Evolutionary conservation across 495 filamentous ascomycete species (phyloP).

Genomic region (Aspergillus ellipticus): DNA sequence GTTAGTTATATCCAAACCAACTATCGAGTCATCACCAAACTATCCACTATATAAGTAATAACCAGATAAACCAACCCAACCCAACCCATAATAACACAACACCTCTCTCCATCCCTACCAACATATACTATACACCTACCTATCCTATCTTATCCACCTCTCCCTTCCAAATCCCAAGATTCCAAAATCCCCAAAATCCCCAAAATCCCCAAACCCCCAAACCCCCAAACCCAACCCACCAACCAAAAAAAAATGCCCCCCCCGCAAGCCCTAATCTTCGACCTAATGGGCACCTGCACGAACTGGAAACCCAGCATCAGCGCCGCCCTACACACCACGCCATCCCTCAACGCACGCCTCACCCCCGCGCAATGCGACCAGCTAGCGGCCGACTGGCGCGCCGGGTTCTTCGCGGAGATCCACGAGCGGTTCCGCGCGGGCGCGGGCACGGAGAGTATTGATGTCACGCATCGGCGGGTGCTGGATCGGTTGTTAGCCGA

Average conservation of each 20-base stretch:
- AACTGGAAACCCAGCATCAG: conserved; percentile 38
- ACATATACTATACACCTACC: too few relatives aligned
- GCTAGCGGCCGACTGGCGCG: conserved; percentile 48
- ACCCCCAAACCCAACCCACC: not conserved
- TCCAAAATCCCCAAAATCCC: conserved; percentile 7
- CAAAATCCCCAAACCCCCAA: conserved; percentile 37
- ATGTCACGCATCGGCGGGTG: conserved; percentile 38
- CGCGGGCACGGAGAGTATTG: conserved; percentile 45
- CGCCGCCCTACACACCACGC: conserved; percentile 14
- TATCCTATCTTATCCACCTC: too few relatives aligned
- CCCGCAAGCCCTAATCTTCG: conserved; percentile 39
- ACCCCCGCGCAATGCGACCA: conserved; percentile 20
- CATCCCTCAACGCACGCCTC: conserved; percentile 7
- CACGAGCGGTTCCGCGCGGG: conserved; percentile 29
- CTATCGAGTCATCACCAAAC: too few relatives aligned
- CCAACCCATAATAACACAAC: too few relatives aligned
- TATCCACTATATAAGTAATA: too few relatives aligned
- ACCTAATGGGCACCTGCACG: conserved; percentile 44
- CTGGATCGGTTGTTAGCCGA: conserved; percentile 19
- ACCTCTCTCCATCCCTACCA: too few relatives aligned
- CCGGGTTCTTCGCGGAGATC: conserved; percentile 43
- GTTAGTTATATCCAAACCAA: too few relatives aligned
- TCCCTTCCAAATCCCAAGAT: too few relatives aligned
- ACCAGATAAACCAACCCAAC: too few relatives aligned
- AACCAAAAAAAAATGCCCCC: not conserved